Evolutionary conservation across 257 asterid species (phyloP), one percentile per base, ranked within the genome.

Genomic region (Vinca minor): DNA sequence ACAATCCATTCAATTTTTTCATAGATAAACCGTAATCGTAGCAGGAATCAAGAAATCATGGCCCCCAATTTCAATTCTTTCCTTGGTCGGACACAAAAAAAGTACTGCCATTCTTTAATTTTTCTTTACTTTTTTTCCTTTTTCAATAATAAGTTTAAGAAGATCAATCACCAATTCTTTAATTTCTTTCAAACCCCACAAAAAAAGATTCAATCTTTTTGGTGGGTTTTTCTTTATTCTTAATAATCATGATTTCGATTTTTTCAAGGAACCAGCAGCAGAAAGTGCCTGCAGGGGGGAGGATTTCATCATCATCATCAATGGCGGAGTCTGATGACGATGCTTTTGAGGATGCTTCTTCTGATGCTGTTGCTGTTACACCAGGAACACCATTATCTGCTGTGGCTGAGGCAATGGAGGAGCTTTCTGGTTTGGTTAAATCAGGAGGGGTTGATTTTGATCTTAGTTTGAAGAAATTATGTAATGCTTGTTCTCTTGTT

Each of bases 331-430:
- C n/a, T 21, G 83, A 73, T 23, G 89, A 80, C 29, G 80, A 79
- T 34, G 77, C 49, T 65, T 83, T 79, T 39, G 85, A 77, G 68
- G 86, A 83, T 26, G 81, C n/a, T n/a, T n/a, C n/a, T n/a, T n/a
- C n/a, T n/a, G n/a, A n/a, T n/a, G n/a, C n/a, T n/a, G n/a, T n/a
- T n/a, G n/a, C 68, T 9, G 71, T 34, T n/a, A 46, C 64, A 20
- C 74, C 44, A 29, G 54, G 69, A 59, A 84, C 87, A 75, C 96
- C 96, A 57, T 75, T 93, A 41, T 78, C 86, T n/a, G 84, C 90
- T 41, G 71, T 89, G 62, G 94, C 95, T 46, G 96, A 87, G 20
- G 96, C 99, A 8, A 89, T 93, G 66, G 99, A 93, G 79, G 80
- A 81, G n/a, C 86, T 93, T 3, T 83, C 91, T 20, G 78, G 74